Conservation (phyloP, 345 rosid genomes). For the Clarkia xantiana region DNA sequence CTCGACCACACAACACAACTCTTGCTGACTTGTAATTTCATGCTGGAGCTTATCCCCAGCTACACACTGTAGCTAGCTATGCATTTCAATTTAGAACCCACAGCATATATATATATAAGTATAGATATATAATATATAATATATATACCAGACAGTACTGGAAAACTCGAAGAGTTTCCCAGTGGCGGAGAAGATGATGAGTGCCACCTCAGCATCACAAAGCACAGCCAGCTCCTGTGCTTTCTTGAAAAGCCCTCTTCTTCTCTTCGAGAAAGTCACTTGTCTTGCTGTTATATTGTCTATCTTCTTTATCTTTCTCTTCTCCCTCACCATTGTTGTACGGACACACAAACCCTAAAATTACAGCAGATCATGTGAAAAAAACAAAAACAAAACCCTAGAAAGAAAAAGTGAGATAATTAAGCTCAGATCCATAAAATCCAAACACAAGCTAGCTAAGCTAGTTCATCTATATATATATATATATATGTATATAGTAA, state of each 20-base stretch:
- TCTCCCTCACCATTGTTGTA: constrained; percentile 14
- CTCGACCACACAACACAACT: too few species aligned
- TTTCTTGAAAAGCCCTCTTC: constrained; percentile 19
- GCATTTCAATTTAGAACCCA: too few species aligned
- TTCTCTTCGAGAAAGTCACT: constrained; percentile 18
- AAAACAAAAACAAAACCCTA: not conserved
- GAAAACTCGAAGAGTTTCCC: constrained; percentile 20
- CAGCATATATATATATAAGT: too few species aligned
- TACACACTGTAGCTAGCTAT: too few species aligned
- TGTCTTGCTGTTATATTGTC: constrained; percentile 20
- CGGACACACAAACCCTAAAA: too few species aligned
- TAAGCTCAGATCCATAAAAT: constrained; percentile 1
- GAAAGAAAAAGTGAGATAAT: not conserved
- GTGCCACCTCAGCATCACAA: constrained; percentile 17
- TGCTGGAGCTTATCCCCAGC: too few species aligned
- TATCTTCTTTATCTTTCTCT: constrained; percentile 19
- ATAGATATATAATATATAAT: not conserved
- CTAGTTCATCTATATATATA: too few species aligned
- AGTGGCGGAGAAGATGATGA: constrained; percentile 19
- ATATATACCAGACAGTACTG: constrained; percentile 8
- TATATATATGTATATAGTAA: too few species aligned
- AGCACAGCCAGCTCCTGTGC: constrained; percentile 18
- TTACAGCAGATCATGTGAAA: not conserved
- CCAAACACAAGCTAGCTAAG: not conserved
- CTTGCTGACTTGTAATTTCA: too few species aligned